A percentile compares a stretch with the other conserved stretches of the same genome.
phyloP scores from a whole-genome alignment of 176 grass and related monocot genomes.

The Ananas comosus region DNA sequence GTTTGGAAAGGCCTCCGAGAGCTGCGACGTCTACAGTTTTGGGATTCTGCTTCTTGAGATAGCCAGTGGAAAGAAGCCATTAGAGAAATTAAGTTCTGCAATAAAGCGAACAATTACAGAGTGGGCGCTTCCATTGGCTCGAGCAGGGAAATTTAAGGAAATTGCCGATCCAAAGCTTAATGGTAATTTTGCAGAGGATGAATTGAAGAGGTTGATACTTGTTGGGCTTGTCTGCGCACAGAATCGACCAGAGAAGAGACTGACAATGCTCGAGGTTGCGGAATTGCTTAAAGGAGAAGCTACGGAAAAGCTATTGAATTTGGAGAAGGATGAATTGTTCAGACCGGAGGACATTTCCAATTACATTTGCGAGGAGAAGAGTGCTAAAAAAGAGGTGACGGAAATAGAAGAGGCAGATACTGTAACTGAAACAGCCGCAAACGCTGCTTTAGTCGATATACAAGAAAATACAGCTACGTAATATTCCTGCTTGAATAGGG shows the following conservation, averaged over 20 bases:
- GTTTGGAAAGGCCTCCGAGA: slow-evolving; percentile 78
- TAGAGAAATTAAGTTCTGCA: slow-evolving; percentile 59
- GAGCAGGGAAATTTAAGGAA: slow-evolving; percentile 60
- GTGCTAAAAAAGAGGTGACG: slow-evolving; percentile 30
- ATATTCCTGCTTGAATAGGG: slow-evolving; percentile 5
- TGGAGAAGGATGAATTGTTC: slow-evolving; percentile 71
- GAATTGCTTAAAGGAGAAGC: slow-evolving; percentile 65
- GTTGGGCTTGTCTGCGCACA: slow-evolving; percentile 63
- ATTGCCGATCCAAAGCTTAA: slow-evolving; percentile 60
- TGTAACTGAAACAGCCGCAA: slow-evolving; percentile 37
- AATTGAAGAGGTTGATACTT: slow-evolving; percentile 61
- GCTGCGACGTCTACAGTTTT: slow-evolving; percentile 74
- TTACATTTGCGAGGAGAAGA: slow-evolving; percentile 38
- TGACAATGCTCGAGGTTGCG: slow-evolving; percentile 69
- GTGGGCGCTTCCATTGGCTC: slow-evolving; percentile 55
- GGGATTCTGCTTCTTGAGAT: slow-evolving; percentile 73
- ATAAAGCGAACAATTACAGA: slow-evolving; percentile 44
- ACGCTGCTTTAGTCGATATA: slow-evolving; percentile 38
- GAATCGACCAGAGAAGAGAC: slow-evolving; percentile 50
- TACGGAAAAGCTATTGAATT: slow-evolving; percentile 41
- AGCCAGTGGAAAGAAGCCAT: slow-evolving; percentile 62
- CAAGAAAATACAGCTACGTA: neutral
- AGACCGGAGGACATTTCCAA: slow-evolving; percentile 29
- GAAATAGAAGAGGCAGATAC: slow-evolving; percentile 29
- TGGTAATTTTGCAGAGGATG: slow-evolving; percentile 38